Evolutionary conservation across 371 early-diverging fungal species (phyloP), one percentile per base, ranked within the genome.

Genomic region (Sporodiniella umbellata): DNA sequence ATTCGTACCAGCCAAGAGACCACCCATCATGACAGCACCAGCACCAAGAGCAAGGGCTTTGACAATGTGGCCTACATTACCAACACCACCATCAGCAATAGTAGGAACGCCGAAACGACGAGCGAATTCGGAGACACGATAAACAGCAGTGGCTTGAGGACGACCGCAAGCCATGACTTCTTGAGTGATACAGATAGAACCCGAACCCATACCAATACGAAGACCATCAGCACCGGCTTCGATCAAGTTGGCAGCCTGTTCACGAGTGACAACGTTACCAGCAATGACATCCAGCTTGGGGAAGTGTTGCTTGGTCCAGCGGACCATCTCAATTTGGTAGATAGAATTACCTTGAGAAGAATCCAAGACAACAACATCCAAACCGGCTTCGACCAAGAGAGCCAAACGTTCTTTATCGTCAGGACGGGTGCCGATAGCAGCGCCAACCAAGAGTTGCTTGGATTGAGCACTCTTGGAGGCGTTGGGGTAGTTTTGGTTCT

Each of bases 101-200:
- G 92, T 89, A 30, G 98, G 98, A 21, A 98, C 88, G 60, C 96
- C 98, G 58, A 92, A 95, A 66, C 86, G 81, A 62, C 88, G 78
- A 40, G 94, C 93, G 66, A 89, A 95, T 73, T 92, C 82, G 25
- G 95, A 87, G 18, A 98, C 96, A 68, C 88, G 88, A 81, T 83
- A 94, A 44, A 98, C 98, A 23, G 95, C 98, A 15, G 96, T 95
- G n/a, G 92, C 98, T 70, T 96, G 98, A 35, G 96, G 96, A 62
- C 98, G 88, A 63, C 98, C 98, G 56, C 94, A 93, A 24, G 96
- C 96, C 95, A 95, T 96, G 60, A 96, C 95, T 80, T 96, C 98
- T 68, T 97, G 97, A 31, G 97, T 97, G 56, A 95, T 97, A 83
- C 98, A 97, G 70, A 97, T 97, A 24, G 91, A 90, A 21, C 98